Base-by-base conservation (phyloP, 495 filamentous ascomycete genomes). In the Cryomyces antarcticus region DNA sequence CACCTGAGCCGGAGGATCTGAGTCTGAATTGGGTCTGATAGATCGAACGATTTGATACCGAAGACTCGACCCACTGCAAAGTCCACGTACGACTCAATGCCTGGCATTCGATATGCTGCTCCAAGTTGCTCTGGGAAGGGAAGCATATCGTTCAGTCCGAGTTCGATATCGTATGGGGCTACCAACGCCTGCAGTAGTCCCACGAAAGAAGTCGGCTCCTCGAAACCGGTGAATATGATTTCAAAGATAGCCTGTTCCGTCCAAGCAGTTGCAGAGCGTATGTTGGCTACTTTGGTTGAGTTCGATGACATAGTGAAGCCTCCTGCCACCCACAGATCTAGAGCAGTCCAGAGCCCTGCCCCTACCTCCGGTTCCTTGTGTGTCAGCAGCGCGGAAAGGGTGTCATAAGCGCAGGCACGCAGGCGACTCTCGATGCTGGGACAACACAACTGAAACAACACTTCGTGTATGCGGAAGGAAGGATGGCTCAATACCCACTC, bases 11-110 rank as follows among this genome's bases (percentile, higher is more conserved):
- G 78, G 36, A 96, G 56, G 7, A 84, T 58, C 35, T 73, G 70
- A n/a, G 69, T 65, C 51, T 87, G 78, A 11, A 65, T 55, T 31
- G 68, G 57, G 43, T 80, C 75, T 27, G 66, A 65, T 7, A 76
- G 50, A 36, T 83, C 76, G 7, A 57, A 60, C n/a, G 69, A 55
- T 45, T 71, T 78, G 35, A 64, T 57, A 9, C 71, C 68, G 46
- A 93, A 78, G 17, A 85, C 71, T 35, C 72, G 67, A 24, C 82
- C 82, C 42, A 95, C 46, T 13, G 81, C 71, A 54, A 93, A 94
- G 62, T 99, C 92, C 46, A 94, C 62, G 49, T 94, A 96, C 4
- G 78, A 75, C 43, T 94, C 86, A 47, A 99, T 82, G 4, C 92
- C 89, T 12, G 84, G 71, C 64, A 79, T 77, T 40, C 89, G 75